Conservation (phyloP, 2,329 filamentous ascomycete genomes). For the Dothideomycetes sp. region DNA sequence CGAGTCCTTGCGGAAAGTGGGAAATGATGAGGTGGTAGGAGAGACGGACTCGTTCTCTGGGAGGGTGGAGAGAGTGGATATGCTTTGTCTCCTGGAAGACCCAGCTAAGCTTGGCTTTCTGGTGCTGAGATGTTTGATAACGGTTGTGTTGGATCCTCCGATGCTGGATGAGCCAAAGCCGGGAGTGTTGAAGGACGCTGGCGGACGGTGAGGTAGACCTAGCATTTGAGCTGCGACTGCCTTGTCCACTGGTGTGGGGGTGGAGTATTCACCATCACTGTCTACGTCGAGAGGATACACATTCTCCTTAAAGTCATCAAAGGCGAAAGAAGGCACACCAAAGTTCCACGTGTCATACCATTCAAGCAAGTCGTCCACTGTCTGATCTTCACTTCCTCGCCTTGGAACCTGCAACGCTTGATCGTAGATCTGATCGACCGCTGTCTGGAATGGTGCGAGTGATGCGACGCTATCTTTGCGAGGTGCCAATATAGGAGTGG, state of each 20-base stretch:
- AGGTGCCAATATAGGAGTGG: slow-evolving; percentile 20
- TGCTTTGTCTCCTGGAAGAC: no score
- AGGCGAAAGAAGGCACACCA: slow-evolving; percentile 7
- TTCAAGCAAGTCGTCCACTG: slow-evolving; percentile 28
- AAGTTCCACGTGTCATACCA: slow-evolving; percentile 31
- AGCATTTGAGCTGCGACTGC: background rate
- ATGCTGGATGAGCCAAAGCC: no score
- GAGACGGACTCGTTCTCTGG: no score
- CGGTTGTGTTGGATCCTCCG: no score
- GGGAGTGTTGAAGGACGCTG: no score
- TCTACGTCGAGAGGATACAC: no score
- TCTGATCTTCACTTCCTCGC: slow-evolving; percentile 22
- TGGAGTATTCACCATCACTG: background rate
- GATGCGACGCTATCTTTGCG: slow-evolving; percentile 27
- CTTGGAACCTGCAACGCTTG: slow-evolving; percentile 16
- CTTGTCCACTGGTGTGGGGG: background rate
- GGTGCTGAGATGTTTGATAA: no score
- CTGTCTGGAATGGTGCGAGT: slow-evolving; percentile 25
- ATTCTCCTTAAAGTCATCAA: background rate
- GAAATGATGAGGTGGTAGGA: no score
- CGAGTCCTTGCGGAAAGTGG: no score
- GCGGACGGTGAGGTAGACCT: no score
- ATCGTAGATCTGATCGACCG: slow-evolving; percentile 20
- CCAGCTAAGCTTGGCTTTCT: no score
- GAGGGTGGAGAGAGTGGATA: no score